phyloP scores from a whole-genome alignment of 2,329 filamentous ascomycete species.

The Scolecobasidium constrictum region DNA sequence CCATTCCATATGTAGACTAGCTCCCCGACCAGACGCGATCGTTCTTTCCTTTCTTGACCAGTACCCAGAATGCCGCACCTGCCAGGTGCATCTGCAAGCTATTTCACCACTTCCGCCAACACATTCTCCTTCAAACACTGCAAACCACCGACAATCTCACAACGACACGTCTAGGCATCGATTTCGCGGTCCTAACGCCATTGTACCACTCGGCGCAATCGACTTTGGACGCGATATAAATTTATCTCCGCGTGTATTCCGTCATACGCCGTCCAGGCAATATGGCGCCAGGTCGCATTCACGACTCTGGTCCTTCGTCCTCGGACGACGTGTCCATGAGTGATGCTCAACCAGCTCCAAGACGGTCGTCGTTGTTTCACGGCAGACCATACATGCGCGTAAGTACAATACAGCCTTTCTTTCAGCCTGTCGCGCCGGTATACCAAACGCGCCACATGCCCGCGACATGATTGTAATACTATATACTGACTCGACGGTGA shows the following conservation, averaged over 20 bases:
- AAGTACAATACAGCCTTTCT: slow-evolving; percentile 9
- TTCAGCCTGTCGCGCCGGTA: slow-evolving; percentile 2
- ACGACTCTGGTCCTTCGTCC: slow-evolving; percentile 6
- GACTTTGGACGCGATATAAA: background rate
- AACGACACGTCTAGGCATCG: slow-evolving; percentile 1
- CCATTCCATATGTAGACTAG: background rate
- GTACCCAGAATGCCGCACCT: background rate
- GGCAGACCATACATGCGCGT: slow-evolving; percentile 3
- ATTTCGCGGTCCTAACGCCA: background rate
- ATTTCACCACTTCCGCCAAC: background rate
- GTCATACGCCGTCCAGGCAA: background rate
- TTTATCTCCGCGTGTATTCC: slow-evolving; percentile 4
- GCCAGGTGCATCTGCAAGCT: too few relatives aligned
- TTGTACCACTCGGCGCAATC: background rate
- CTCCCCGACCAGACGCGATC: background rate
- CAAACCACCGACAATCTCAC: background rate
- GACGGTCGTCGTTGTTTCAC: slow-evolving; percentile 1
- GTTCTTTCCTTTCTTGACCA: background rate
- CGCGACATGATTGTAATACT: background rate
- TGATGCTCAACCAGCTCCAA: slow-evolving; percentile 5
- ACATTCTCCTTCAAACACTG: background rate
- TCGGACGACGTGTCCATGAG: slow-evolving; percentile 9
- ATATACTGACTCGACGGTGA: background rate
- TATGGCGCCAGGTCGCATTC: slow-evolving; percentile 9
- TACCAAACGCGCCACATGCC: background rate